These are phyloP conservation scores for Cutaneotrichosporon sp. DNA, from an alignment of 1,284 basidiomycete species.

Conservation along the genomic window DNA sequence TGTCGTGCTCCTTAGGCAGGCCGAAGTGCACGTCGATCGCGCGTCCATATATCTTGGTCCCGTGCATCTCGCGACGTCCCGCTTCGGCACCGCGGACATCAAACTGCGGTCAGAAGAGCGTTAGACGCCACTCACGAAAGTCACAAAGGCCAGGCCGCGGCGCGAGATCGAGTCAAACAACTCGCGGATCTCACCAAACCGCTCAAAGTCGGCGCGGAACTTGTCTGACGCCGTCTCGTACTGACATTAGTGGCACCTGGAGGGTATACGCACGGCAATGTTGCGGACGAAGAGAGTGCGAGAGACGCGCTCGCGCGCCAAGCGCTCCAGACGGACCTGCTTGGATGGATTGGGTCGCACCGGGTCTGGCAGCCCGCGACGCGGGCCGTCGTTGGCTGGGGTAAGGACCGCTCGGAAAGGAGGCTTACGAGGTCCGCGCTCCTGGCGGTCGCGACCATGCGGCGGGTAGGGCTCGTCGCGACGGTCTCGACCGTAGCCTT, in stretches of 20 bases:
- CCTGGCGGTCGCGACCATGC: slow-evolving; percentile 4
- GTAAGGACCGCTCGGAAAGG: neutral
- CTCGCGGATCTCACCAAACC: slow-evolving; percentile 91
- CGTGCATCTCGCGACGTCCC: slow-evolving; percentile 82
- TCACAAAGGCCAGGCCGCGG: slow-evolving; percentile 95
- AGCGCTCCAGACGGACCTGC: slow-evolving; percentile 19
- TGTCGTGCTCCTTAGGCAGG: slow-evolving; percentile 81
- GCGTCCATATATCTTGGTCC: slow-evolving; percentile 75
- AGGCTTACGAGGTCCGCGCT: slow-evolving; percentile 9
- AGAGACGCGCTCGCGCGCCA: slow-evolving; percentile 72
- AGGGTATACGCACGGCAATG: slow-evolving; percentile 69
- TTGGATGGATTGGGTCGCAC: slow-evolving; percentile 12
- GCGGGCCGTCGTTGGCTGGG: neutral
- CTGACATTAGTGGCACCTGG: slow-evolving; percentile 54
- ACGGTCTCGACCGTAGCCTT: slow-evolving; percentile 35
- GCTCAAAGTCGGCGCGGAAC: slow-evolving; percentile 80
- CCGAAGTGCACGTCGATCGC: slow-evolving; percentile 98
- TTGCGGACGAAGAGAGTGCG: slow-evolving; percentile 95
- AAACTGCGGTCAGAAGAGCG: slow-evolving; percentile 59
- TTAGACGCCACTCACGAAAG: slow-evolving; percentile 69
- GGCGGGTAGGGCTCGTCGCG: slow-evolving; percentile 2
- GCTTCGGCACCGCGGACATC: slow-evolving; percentile 87
- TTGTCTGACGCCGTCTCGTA: slow-evolving; percentile 85
- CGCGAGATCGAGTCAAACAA: slow-evolving; percentile 93
- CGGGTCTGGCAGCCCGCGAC: neutral